phyloP scores from a whole-genome alignment of 805 yeast species.

The Hanseniaspora vineae region DNA sequence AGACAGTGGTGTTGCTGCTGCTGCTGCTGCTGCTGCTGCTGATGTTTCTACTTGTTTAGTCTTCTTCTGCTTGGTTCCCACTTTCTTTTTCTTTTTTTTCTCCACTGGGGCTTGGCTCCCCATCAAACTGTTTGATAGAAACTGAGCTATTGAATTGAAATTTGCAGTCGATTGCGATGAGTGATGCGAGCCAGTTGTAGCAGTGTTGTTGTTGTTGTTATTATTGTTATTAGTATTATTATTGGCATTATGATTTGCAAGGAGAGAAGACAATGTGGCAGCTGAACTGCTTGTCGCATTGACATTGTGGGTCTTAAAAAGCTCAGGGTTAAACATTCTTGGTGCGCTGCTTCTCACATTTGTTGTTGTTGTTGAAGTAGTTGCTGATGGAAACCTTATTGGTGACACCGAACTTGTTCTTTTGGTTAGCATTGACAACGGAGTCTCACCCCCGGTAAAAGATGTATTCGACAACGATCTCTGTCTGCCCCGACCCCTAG shows the following conservation, averaged over 20 bases:
- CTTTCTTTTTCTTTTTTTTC: not conserved
- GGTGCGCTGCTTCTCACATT: not conserved
- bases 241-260: not conserved
- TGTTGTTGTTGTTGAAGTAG: not conserved
- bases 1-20: not conserved
- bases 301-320: not conserved
- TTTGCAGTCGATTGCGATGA: not conserved
- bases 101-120: not conserved
- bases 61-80: not conserved
- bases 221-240: not conserved
- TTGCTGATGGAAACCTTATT: not conserved
- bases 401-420: not conserved
- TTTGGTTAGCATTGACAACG: not conserved
- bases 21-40: not conserved
- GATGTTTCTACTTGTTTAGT: not conserved
- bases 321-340: not conserved
- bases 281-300: not conserved
- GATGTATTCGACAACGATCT: slow-evolving; percentile 4
- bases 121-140: not conserved
- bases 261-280: not conserved
- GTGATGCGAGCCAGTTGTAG: not conserved
- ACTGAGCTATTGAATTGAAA: not conserved
- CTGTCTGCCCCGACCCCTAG: slow-evolving; percentile 5
- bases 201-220: not conserved
- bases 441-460: not conserved